Evolutionary conservation across 805 yeast genomes (phyloP), one percentile per base, ranked within the genome.

Genomic region (Diddensiella transvaalensis): DNA sequence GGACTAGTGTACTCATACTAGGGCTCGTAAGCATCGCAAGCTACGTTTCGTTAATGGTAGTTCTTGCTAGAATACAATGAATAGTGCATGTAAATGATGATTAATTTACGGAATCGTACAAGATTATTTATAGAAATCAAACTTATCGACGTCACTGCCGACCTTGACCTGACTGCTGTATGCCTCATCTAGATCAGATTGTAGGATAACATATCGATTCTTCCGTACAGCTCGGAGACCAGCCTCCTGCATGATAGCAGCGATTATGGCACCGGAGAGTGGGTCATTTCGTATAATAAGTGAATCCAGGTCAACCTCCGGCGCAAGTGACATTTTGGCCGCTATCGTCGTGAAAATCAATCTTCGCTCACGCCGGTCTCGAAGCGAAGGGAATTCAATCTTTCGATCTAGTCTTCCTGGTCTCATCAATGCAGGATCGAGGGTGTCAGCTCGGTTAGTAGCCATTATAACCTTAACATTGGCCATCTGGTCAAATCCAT

Each of bases 181-280:
- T 4, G 99, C 99, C 73, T 93, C 99, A 68, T 93, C 99, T 65
- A 93, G 75, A 72, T 93, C 99, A 64, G 84, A 83, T 72, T 93
- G 98, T 63, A 95, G 75, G 57, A 93, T 95, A 70, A 93, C 95
- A 68, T 95, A 93, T 72, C 99, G 80, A 70, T 93, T 93, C 74
- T 91, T 93, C 74, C 99, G 85, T 41, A 93, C 98, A 1, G 99
- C 99, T 60, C 99, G 82, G 59, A 93, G 78, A 58, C 99, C 99
- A 23, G 99, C 99, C 72, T 95, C 99, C 77, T 93, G 99, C 99
- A 93, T 93, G 59, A 93, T 91, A 15, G 99, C 99, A 13, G 99
- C 98, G 64, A 93, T 93, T 49, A 91, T 79, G 10, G 76, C 99
- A 64, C 99, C 99, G 32, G 96, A 87, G 50, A 95, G 74, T 36